phyloP scores from a whole-genome alignment of 2,329 filamentous ascomycete genomes.

The Calonectria naviculata region DNA sequence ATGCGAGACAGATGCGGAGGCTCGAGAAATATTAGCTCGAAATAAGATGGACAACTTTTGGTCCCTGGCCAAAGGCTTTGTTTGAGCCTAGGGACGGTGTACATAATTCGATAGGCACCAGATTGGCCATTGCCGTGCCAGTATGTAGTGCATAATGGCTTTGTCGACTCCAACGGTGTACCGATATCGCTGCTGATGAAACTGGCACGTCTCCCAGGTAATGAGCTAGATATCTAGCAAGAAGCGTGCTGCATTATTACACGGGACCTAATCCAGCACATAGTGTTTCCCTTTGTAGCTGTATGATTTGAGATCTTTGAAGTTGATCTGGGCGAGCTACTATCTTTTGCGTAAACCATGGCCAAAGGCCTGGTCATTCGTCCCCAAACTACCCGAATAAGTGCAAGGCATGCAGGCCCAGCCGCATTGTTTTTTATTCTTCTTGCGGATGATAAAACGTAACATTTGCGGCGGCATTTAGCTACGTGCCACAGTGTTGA shows the following conservation, averaged over 20 bases:
- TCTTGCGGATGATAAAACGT: too few species aligned
- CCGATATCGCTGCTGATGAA: not conserved
- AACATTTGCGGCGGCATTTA: too few species aligned
- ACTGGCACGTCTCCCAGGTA: too few species aligned
- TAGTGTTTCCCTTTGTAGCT: not conserved
- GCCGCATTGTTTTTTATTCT: too few species aligned
- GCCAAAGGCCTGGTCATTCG: too few species aligned
- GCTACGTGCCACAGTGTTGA: too few species aligned
- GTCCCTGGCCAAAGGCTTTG: slow-evolving; percentile 80
- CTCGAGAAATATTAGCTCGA: slow-evolving; percentile 81
- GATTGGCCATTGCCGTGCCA: not conserved
- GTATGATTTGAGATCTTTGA: not conserved
- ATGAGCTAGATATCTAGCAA: not conserved
- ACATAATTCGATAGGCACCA: not conserved
- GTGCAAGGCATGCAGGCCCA: too few species aligned
- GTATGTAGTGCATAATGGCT: too few species aligned
- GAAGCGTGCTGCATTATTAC: not conserved
- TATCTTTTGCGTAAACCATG: too few species aligned
- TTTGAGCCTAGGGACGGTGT: not conserved
- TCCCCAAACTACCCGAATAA: not conserved
- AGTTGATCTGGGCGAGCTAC: not conserved
- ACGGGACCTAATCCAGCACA: not conserved
- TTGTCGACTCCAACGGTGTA: too few species aligned
- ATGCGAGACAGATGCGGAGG: slow-evolving; percentile 93
- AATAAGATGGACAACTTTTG: slow-evolving; percentile 97